Conservation (phyloP, 495 filamentous ascomycete species). For the Hypoxylon perforatum region DNA sequence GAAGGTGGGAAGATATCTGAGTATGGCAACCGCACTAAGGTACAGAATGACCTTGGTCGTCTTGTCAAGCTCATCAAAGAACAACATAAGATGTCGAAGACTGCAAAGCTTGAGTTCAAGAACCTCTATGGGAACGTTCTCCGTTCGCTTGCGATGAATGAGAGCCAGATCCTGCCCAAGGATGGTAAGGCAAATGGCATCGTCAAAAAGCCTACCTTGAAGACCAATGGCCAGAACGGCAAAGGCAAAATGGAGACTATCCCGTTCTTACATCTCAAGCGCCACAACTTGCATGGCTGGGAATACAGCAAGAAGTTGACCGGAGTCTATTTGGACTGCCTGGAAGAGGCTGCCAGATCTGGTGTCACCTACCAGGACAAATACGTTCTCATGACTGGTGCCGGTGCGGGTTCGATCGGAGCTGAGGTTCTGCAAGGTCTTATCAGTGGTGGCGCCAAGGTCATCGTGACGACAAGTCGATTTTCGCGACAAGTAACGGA, state of each 20-base stretch:
- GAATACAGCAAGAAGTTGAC: slow-evolving; percentile 99
- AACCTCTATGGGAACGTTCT: slow-evolving; percentile 91
- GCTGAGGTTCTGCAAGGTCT: slow-evolving; percentile 98
- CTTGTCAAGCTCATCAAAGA: slow-evolving; percentile 98
- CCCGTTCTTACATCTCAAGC: slow-evolving; percentile 96
- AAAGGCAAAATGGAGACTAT: slow-evolving; percentile 95
- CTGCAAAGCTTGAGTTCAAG: slow-evolving; percentile 95
- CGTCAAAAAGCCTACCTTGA: slow-evolving; percentile 72
- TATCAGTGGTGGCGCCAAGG: slow-evolving; percentile 95
- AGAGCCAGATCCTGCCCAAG: slow-evolving; percentile 92
- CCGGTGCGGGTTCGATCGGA: slow-evolving; percentile 96
- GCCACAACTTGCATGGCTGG: slow-evolving; percentile 94
- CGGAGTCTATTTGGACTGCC: slow-evolving; percentile 86
- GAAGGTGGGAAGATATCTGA: slow-evolving; percentile 98
- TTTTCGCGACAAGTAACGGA: slow-evolving; percentile 98
- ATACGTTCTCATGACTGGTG: slow-evolving; percentile 98
- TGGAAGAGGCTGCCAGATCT: slow-evolving; percentile 85
- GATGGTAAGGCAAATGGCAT: slow-evolving; percentile 71
- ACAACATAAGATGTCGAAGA: slow-evolving; percentile 95
- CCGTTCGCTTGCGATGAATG: slow-evolving; percentile 94
- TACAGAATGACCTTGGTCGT: slow-evolving; percentile 90
- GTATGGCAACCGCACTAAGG: slow-evolving; percentile 97
- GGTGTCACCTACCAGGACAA: slow-evolving; percentile 94
- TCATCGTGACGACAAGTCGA: slow-evolving; percentile 93
- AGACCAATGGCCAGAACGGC: slow-evolving; percentile 70